phyloP scores from a whole-genome alignment of 306 rosid species.

The Biancaea sappan region DNA sequence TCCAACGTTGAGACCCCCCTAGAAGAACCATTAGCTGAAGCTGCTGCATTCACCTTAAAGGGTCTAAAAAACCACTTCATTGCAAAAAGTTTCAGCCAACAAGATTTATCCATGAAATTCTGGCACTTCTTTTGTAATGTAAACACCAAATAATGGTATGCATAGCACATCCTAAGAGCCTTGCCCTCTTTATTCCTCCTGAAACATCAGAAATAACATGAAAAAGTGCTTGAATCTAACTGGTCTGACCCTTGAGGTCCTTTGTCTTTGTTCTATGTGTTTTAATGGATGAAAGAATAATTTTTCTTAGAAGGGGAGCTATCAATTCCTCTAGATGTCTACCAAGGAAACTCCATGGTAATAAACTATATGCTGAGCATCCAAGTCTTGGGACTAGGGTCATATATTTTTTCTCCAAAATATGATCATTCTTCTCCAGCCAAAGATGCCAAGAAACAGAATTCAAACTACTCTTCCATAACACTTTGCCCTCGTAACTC shows the following conservation, averaged over 20 bases:
- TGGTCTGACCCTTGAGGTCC: neutral
- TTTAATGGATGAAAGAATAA: neutral
- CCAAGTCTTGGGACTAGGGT: neutral
- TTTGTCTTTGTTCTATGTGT: too few relatives aligned
- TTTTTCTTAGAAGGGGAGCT: neutral
- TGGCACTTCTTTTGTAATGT: neutral
- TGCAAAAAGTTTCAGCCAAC: neutral
- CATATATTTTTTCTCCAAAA: neutral
- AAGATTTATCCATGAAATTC: neutral
- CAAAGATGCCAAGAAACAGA: neutral
- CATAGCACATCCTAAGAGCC: neutral
- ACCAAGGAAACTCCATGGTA: neutral
- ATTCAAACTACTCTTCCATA: neutral
- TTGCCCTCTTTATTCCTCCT: neutral
- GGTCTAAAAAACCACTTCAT: neutral
- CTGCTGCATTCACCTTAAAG: neutral
- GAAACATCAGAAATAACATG: neutral
- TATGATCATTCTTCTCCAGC: neutral
- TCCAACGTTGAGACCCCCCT: neutral
- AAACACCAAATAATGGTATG: neutral
- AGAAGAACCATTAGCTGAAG: neutral
- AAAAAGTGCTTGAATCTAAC: neutral
- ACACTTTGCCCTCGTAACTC: neutral
- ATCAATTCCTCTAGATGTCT: neutral
- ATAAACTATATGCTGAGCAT: neutral